Evolutionary conservation across 306 rosid genomes (phyloP), one percentile per base, ranked within the genome.

Genomic region (Cucurbita maxima): DNA sequence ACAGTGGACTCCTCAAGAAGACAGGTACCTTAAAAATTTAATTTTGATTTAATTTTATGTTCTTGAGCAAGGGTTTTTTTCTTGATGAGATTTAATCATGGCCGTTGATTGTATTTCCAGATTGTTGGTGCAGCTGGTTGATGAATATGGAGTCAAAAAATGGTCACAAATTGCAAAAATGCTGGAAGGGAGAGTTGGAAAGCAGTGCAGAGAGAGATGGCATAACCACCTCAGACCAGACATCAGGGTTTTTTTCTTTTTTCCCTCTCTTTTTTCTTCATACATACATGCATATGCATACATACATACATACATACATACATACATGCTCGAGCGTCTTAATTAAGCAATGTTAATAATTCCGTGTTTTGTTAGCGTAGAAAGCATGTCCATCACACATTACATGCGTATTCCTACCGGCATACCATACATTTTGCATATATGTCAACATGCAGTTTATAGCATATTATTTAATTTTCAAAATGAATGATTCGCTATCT

Each of bases 171-270:
- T 92, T 30, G 89, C 96, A 0, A 84, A 75, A 54, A 8, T 58
- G 51, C 54, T 92, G 44, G 34, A 5, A 2, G 87, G 87, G 10
- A 82, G 96, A 71, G 82, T 79, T 10, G 97, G 90, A 12, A 92
- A 89, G 75, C 91, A 92, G 56, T 88, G 95, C 10, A 79, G 96
- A 38, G 96, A 92, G 75, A 86, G 98, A 80, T 92, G 96, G 95
- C 85, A 81, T 81, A 89, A 89, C 45, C 95, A 92, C 86, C 80
- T 92, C 16, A 73, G 81, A 30, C 96, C 97, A 38, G 81, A 89
- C 75, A 82, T 89, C 67, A 87, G 74, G 96, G 98, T 86, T 82
- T 75, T 9, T 58, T 63, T 53, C 16, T 5, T 57, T 9, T 41
- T 4, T 4, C 34, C 43, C 47, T 43, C 66, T 19, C 9, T 57